Evolutionary conservation across 2,329 filamentous ascomycete genomes (phyloP).

Genomic region (Claviceps pazoutovae): DNA sequence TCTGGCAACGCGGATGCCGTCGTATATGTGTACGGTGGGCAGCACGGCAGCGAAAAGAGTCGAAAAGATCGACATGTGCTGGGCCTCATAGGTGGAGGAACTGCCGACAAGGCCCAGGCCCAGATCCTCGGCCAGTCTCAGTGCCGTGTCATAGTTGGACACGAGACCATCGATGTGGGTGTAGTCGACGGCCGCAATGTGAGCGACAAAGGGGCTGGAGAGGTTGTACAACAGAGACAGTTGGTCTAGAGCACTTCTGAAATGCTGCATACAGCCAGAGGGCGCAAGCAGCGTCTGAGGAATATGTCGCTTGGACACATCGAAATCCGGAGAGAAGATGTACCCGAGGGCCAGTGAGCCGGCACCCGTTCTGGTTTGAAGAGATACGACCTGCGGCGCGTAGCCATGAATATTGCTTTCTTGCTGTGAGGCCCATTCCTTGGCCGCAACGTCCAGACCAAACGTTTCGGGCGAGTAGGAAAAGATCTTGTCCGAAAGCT

Average conservation of each 20-base stretch:
- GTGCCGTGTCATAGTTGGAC: constrained; percentile 70
- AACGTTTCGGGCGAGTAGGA: constrained; percentile 92
- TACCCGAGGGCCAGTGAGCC: constrained; percentile 88
- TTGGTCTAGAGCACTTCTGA: constrained; percentile 80
- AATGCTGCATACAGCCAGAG: constrained; percentile 64
- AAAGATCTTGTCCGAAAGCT: constrained; percentile 93
- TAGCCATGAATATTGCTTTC: constrained; percentile 75
- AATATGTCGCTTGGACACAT: constrained; percentile 77
- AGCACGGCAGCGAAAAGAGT: constrained; percentile 65
- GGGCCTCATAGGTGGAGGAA: constrained; percentile 75
- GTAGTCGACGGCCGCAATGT: constrained; percentile 86
- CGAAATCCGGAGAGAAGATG: constrained; percentile 95
- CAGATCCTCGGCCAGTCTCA: constrained; percentile 76
- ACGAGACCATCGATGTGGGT: constrained; percentile 55
- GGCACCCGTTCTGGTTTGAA: constrained; percentile 81
- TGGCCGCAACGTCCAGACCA: constrained; percentile 72
- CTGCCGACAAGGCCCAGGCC: constrained; percentile 78
- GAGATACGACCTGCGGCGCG: constrained; percentile 58
- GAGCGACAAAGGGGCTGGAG: constrained; percentile 82
- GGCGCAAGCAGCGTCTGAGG: constrained; percentile 85
- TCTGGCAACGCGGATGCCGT: constrained; percentile 68
- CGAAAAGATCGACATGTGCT: constrained; percentile 88
- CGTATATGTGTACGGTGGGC: constrained; percentile 79
- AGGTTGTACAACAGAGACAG: constrained; percentile 82
- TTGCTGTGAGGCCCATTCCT: constrained; percentile 55